phyloP scores from a whole-genome alignment of 108 stramenopile species.

The Skeletonema marinoi region DNA sequence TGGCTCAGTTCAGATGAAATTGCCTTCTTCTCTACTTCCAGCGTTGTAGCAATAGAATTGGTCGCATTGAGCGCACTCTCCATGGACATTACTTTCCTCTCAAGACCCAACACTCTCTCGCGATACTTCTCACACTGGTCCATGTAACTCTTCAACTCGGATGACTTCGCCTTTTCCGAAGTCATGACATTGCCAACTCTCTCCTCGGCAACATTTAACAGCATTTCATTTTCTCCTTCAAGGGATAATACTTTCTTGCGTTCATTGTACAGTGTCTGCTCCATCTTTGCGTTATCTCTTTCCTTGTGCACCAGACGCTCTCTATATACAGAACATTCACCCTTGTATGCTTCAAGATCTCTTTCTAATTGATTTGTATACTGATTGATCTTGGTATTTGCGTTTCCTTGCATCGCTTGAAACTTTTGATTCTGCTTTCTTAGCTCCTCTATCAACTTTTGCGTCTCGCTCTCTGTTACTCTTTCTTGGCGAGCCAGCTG shows the following conservation, averaged over 20 bases:
- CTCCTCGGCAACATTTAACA: constrained; percentile 36
- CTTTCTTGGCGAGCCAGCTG: constrained; percentile 11
- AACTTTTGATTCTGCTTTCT: constrained; percentile 18
- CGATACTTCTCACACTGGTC: constrained; percentile 49
- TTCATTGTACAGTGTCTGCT: constrained; percentile 27
- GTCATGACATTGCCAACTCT: constrained; percentile 20
- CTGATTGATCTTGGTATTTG: constrained; percentile 11
- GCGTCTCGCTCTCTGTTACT: constrained; percentile 11
- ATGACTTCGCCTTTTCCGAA: constrained; percentile 14
- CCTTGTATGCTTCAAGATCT: constrained; percentile 38
- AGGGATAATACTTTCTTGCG: constrained; percentile 28
- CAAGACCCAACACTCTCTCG: constrained; percentile 32
- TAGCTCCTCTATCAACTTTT: constrained; percentile 21
- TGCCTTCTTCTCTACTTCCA: constrained; percentile 27
- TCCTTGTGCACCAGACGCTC: constrained; percentile 34
- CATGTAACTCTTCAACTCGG: constrained; percentile 36
- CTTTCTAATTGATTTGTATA: constrained; percentile 13
- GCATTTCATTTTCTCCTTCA: constrained; percentile 38
- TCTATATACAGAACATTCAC: constrained; percentile 36
- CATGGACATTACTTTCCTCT: constrained; percentile 16
- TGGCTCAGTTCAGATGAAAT: constrained; percentile 14
- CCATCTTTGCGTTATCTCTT: constrained; percentile 32
- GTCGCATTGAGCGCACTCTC: constrained; percentile 35
- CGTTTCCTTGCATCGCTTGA: not conserved
- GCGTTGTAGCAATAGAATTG: constrained; percentile 11